Percentiles rank a stretch among this genome's conserved stretches.
Conservation (phyloP, 257 asterid genomes). For the Primulina eburnea region DNA sequence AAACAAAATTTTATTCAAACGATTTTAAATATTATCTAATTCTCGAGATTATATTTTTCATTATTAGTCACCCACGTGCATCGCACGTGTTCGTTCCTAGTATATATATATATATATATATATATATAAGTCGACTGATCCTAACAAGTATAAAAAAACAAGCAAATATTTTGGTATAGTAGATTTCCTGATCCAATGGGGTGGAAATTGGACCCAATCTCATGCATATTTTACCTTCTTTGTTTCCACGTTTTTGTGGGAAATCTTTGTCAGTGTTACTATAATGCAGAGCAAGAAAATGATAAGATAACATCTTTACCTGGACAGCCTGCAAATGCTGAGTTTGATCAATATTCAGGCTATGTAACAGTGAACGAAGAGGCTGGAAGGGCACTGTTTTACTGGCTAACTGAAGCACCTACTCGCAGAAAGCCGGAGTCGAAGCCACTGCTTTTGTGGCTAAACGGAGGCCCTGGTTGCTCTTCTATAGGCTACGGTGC, state of each 20-base stretch:
- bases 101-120: no score
- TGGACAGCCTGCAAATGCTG: conserved; percentile 78
- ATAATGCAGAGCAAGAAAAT: conserved; percentile 57
- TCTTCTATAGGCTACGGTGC: conserved; percentile 97
- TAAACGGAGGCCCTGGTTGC: conserved; percentile 99
- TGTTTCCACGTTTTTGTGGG: conserved; percentile 35
- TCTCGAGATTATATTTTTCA: no score
- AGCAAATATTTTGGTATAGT: background rate
- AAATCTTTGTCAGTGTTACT: conserved; percentile 35
- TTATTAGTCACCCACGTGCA: no score
- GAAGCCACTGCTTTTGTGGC: conserved; percentile 95
- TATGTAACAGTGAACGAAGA: conserved; percentile 69
- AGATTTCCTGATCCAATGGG: conserved; percentile 29
- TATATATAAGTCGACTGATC: no score
- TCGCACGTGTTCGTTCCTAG: no score
- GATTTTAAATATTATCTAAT: no score
- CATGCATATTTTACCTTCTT: conserved; percentile 27
- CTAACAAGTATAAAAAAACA: background rate
- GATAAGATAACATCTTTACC: conserved; percentile 76
- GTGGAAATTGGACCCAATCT: conserved; percentile 14
- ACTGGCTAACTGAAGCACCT: conserved; percentile 89
- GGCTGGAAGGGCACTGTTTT: conserved; percentile 85
- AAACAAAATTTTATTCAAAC: no score
- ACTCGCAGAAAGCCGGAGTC: conserved; percentile 45
- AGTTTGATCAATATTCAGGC: conserved; percentile 75